Conservation (phyloP, 2,329 filamentous ascomycete species). For the Ceratocystis lukuohia region DNA sequence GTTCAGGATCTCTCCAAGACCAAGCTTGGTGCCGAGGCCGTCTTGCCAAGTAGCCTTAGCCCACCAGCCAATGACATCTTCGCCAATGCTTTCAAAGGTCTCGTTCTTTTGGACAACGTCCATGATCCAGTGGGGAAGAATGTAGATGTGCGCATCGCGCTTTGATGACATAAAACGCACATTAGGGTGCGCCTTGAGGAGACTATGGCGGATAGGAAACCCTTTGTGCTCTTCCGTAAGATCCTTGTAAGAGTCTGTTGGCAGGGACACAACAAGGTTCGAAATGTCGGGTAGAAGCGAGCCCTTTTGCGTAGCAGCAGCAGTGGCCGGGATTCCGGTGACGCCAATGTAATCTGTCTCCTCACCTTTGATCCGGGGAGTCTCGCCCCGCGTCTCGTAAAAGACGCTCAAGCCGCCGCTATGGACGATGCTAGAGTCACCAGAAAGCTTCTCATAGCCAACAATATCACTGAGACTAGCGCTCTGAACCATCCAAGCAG, state of each 20-base stretch:
- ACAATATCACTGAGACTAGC: conserved; percentile 53
- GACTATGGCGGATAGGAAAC: conserved; percentile 59
- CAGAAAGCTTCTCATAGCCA: conserved; percentile 33
- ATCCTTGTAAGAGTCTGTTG: conserved; percentile 80
- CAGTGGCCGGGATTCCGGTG: conserved; percentile 46
- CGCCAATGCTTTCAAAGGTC: conserved; percentile 71
- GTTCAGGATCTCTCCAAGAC: conserved; percentile 25
- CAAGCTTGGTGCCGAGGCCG: conserved; percentile 64
- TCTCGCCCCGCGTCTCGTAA: conserved; percentile 71
- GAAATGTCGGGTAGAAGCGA: conserved; percentile 56
- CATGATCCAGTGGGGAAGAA: conserved; percentile 84
- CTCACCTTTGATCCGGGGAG: conserved; percentile 63
- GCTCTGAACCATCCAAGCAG: conserved; percentile 83
- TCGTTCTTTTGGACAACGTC: conserved; percentile 71
- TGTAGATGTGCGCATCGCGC: conserved; percentile 85
- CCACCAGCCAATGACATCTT: conserved; percentile 92
- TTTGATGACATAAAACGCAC: conserved; percentile 72
- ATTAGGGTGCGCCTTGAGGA: conserved; percentile 60
- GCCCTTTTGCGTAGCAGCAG: conserved; percentile 44
- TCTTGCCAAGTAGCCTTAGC: conserved; percentile 86
- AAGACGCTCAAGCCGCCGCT: conserved; percentile 79
- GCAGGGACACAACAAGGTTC: conserved; percentile 73
- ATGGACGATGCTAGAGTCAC: conserved; percentile 28
- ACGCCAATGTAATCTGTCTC: conserved; percentile 87
- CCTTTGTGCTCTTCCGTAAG: conserved; percentile 61